Evolutionary conservation across 305 asterid genomes (phyloP), one percentile per base, ranked within the genome.

Genomic region (Fraxinus floribunda): DNA sequence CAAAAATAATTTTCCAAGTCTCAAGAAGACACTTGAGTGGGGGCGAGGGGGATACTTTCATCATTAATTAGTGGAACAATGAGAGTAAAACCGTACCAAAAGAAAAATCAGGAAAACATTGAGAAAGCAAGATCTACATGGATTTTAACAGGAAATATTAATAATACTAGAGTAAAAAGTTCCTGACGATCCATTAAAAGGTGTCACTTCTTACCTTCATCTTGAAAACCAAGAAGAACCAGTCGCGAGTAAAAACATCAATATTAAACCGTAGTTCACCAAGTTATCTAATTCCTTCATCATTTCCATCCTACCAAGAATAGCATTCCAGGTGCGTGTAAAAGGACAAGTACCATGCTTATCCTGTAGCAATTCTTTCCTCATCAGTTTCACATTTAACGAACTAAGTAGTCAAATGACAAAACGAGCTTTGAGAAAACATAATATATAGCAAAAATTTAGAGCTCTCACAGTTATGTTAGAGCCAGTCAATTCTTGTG

Each of bases 171-270:
- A 16, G 22, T n/a, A 52, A 52, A 52, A 52, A 52, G 64, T 52
- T 16, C 8, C 64, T 16, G 64, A 52, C 0, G 76, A 71, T 30
- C 52, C 39, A 76, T 52, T 64, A 32, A 79, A 81, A 80, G 77
- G 38, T 36, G 80, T 81, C 62, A 81, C 62, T 68, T 79, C 83
- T 88, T 71, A 92, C 89, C 90, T 87, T 91, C 87, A 91, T 64
- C 78, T 60, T 36, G 93, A 93, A 75, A 94, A 82, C 97, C 90
- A 92, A 55, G 97, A 91, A 30, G 98, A 90, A 64, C 91, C 82
- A 13, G 87, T 94, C 79, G 89, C 89, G 24, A 92, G 7, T 3
- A 93, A 91, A 68, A 90, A 82, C 95, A 91, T 88, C 82, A 91
- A 81, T 64, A 84, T 71, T 85, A 96, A 86, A 80, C 97, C 98